Conservation (phyloP, 2,329 filamentous ascomycete genomes). For the Ophiostoma tasmaniense region DNA sequence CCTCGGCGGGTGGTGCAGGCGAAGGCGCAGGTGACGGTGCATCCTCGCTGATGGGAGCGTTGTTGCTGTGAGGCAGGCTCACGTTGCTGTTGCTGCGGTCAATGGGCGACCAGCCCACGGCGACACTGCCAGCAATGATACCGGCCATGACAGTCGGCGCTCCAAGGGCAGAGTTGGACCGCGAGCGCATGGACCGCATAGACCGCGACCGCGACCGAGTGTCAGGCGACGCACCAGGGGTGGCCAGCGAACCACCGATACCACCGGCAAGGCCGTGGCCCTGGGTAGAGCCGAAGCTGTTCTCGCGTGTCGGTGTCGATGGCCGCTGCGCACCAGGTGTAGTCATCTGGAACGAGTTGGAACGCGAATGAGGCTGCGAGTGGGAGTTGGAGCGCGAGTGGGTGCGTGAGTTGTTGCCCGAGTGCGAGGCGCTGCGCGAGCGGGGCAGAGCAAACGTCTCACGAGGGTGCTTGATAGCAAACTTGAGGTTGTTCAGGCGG, state of each 20-base stretch:
- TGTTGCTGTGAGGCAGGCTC: not conserved
- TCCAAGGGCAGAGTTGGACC: slow-evolving; percentile 62
- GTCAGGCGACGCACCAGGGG: slow-evolving; percentile 44
- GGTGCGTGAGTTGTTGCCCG: slow-evolving; percentile 45
- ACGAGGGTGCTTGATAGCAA: slow-evolving; percentile 66
- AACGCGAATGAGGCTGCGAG: slow-evolving; percentile 54
- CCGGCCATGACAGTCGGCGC: slow-evolving; percentile 77
- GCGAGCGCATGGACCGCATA: slow-evolving; percentile 48
- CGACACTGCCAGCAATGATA: slow-evolving; percentile 67
- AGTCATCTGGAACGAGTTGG: slow-evolving; percentile 37
- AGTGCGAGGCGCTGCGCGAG: slow-evolving; percentile 56
- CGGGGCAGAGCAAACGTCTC: slow-evolving; percentile 57
- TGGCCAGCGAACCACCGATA: not conserved
- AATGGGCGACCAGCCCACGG: slow-evolving; percentile 67
- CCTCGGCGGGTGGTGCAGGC: not conserved
- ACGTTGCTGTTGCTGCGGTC: slow-evolving; percentile 37
- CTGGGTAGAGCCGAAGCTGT: slow-evolving; percentile 36
- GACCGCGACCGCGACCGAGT: slow-evolving; percentile 54
- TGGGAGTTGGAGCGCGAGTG: slow-evolving; percentile 41
- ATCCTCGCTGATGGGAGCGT: not conserved
- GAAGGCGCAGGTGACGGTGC: not conserved
- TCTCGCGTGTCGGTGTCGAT: slow-evolving; percentile 53
- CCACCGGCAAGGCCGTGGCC: slow-evolving; percentile 6
- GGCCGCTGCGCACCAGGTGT: slow-evolving; percentile 34
- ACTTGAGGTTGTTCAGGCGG: slow-evolving; percentile 71